Evolutionary conservation across 352 stramenopile genomes (phyloP), one percentile per base, ranked within the genome.

Genomic region (Phytophthora syringae): DNA sequence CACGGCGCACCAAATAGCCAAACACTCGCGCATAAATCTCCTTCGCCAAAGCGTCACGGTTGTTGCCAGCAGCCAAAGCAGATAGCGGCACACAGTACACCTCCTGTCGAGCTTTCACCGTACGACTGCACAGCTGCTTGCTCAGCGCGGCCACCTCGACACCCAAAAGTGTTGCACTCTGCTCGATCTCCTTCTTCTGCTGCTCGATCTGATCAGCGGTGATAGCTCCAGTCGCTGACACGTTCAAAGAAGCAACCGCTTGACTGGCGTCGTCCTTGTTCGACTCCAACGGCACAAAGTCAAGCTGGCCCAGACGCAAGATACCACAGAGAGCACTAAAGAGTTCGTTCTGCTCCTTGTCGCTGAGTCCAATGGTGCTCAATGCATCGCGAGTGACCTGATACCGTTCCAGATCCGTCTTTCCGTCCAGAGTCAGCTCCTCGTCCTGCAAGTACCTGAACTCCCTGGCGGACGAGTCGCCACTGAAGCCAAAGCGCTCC

Each of bases 1-100:
- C 84, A 12, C 83, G 79, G 10, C 78, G 77, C 47, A 99, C 96
- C 10, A 99, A 82, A 79, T 97, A 99, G 2, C 94, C 82, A 64
- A 99, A 99, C 13, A 99, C 74, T 21, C 96, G 89, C 7, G 87
- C 82, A 55, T 98, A 98, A n/a, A 98, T 76, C 55, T 98, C 94
- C 60, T 98, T 98, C 15, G 89, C 93, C 6, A 98, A 68, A 12
- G 97, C 97, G 74, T 99, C 97, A 24, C 97, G 86, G 61, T 92
- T 93, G 64, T 94, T 92, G 28, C 82, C 76, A 0, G 90, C 88
- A 22, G 96, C 84, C 25, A 89, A 59, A 30, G 73, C 75, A 1
- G 81, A 92, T 0, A 96, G 59, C 10, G 88, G 84, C 1, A 96
- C 83, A 27, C 80, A 88, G 60, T 96, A 96, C 15, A 94, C 86